phyloP scores from a whole-genome alignment of 106 monocot species.

The Dioscorea dumetorum region DNA sequence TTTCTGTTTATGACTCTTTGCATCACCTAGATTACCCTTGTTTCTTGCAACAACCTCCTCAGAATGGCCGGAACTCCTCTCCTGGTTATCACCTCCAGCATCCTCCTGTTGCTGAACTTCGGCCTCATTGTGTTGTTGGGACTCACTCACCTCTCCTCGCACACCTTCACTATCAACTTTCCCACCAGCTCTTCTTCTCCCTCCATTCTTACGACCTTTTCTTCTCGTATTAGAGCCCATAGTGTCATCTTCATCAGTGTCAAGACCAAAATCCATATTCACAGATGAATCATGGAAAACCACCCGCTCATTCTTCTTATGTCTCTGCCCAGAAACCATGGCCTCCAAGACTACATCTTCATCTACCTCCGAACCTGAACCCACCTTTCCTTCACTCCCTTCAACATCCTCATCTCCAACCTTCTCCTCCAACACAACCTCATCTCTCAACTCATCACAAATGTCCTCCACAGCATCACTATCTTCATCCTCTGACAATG shows the following conservation, averaged over 20 bases:
- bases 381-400: neutral
- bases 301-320: slow-evolving; percentile 16
- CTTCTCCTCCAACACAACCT: slow-evolving; percentile 24
- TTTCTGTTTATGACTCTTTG: slow-evolving; percentile 33
- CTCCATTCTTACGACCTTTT: slow-evolving; percentile 25
- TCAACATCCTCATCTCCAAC: slow-evolving; percentile 17
- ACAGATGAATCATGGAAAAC: slow-evolving; percentile 13
- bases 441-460: slow-evolving; percentile 42
- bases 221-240: slow-evolving; percentile 18
- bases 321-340: slow-evolving; percentile 52
- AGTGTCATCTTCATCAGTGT: slow-evolving; percentile 28
- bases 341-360: slow-evolving; percentile 53
- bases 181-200: slow-evolving; percentile 12
- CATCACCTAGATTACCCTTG: slow-evolving; percentile 19
- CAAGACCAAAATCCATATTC: slow-evolving; percentile 2
- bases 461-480: slow-evolving; percentile 29
- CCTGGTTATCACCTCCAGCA: slow-evolving; percentile 1
- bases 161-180: slow-evolving; percentile 6
- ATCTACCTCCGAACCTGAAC: neutral
- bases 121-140: slow-evolving; percentile 1
- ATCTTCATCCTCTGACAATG: slow-evolving; percentile 19
- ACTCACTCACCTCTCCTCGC: slow-evolving; percentile 5
- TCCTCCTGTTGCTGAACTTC: slow-evolving; percentile 15
- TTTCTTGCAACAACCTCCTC: slow-evolving; percentile 18
- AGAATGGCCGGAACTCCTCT: slow-evolving; percentile 10